phyloP scores from a whole-genome alignment of 2,329 filamentous ascomycete genomes.

The Nemania diffusa region DNA sequence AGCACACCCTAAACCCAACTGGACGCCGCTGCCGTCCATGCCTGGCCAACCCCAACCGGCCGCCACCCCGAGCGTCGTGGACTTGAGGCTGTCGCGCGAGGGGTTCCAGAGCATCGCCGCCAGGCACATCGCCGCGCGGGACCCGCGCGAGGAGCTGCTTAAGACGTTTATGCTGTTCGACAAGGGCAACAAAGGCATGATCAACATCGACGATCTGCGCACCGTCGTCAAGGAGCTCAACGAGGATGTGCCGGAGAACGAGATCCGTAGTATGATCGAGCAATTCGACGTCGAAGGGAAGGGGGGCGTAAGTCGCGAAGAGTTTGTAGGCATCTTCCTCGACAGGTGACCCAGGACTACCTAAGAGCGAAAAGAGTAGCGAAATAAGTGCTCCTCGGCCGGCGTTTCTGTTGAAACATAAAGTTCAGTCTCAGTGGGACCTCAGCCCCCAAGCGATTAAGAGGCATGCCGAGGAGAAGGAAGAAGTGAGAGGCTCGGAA shows the following conservation, averaged over 20 bases:
- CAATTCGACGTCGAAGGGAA: slow-evolving; percentile 97
- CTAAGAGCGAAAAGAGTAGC: neutral
- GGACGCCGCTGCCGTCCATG: slow-evolving; percentile 56
- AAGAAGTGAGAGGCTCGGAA: neutral
- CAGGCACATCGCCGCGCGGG: slow-evolving; percentile 80
- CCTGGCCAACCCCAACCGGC: slow-evolving; percentile 58
- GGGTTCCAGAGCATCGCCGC: slow-evolving; percentile 82
- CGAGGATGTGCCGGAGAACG: slow-evolving; percentile 91
- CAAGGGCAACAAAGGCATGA: slow-evolving; percentile 88
- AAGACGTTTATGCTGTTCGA: slow-evolving; percentile 95
- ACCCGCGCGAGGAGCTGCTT: slow-evolving; percentile 90
- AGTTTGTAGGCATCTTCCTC: slow-evolving; percentile 70
- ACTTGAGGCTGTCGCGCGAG: slow-evolving; percentile 78
- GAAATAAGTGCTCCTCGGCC: slow-evolving; percentile 3
- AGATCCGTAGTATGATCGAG: slow-evolving; percentile 95
- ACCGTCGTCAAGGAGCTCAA: slow-evolving; percentile 90
- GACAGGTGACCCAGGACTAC: slow-evolving; percentile 43
- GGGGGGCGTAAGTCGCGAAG: slow-evolving; percentile 76
- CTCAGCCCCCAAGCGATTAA: slow-evolving; percentile 20
- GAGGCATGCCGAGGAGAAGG: slow-evolving; percentile 39
- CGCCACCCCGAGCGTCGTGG: slow-evolving; percentile 67
- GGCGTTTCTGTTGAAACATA: neutral
- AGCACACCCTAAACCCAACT: slow-evolving; percentile 75
- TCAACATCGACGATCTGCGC: slow-evolving; percentile 87
- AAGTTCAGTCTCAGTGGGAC: neutral